These are phyloP conservation scores for Agaricus blazei DNA, from an alignment of 768 basidiomycete genomes.

Conservation along the genomic window DNA sequence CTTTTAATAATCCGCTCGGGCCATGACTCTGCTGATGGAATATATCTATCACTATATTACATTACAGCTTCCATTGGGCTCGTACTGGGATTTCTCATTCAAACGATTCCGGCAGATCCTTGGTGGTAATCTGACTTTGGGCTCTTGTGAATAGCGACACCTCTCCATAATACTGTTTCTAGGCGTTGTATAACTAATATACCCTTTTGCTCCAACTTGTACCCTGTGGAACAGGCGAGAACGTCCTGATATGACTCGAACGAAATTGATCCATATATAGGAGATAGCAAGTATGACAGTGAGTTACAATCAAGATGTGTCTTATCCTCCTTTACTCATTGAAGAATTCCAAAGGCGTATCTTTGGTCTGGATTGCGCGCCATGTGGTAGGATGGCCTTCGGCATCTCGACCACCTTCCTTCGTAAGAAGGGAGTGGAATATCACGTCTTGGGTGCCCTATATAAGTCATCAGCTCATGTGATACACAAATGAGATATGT, in stretches of 20 bases:
- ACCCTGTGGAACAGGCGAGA: background rate
- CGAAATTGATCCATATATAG: background rate
- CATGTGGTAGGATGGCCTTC: constrained; percentile 50
- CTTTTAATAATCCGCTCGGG: constrained; percentile 4
- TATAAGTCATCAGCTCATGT: constrained; percentile 3
- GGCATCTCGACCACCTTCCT: constrained; percentile 44
- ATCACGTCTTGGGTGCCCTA: constrained; percentile 61
- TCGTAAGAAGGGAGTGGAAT: constrained; percentile 70
- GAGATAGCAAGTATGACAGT: background rate
- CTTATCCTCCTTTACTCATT: constrained; percentile 42
- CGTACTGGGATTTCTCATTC: background rate
- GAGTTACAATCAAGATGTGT: too few relatives aligned
- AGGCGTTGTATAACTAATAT: constrained; percentile 12
- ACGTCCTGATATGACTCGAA: background rate
- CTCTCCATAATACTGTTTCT: constrained; percentile 8
- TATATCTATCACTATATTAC: constrained; percentile 7
- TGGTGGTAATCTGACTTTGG: constrained; percentile 6
- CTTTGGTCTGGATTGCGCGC: constrained; percentile 57
- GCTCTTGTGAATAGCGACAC: constrained; percentile 6
- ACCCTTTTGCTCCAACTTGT: constrained; percentile 12
- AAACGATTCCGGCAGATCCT: background rate
- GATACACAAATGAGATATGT: constrained; percentile 1
- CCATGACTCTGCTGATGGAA: constrained; percentile 8
- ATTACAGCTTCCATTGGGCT: constrained; percentile 9
- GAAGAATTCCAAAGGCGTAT: constrained; percentile 64